Evolutionary conservation across 2,329 filamentous ascomycete species (phyloP), one percentile per base, ranked within the genome.

Genomic region (Paecilomyces sp.): DNA sequence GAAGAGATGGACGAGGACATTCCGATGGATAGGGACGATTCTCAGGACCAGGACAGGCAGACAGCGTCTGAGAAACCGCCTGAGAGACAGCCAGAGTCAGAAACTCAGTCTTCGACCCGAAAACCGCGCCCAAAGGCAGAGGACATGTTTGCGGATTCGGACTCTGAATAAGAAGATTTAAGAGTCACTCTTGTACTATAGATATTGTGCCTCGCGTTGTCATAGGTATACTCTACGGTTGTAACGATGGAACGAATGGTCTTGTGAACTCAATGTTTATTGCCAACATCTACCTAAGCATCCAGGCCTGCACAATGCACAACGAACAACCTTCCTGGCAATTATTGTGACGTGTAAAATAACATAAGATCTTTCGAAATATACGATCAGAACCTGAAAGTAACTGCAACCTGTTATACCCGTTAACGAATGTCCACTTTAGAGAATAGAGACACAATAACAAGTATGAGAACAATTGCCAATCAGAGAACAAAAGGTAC

Each of bases 101-200:
- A 65, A 57, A 64, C 47, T 58, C 67, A 66, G 54, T 74, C 72
- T 62, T 67, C 68, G 61, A 70, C 60, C 69, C 79, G 64, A 79
- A 74, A 83, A 66, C 88, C 84, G 69, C 83, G 88, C 62, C 88
- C 90, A 74, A 86, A 86, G 65, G 90, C 90, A 3, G 89, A 89
- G 65, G 90, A 94, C 70, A 92, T 94, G 90, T 95, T 94, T 83
- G 90, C 88, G 11, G 88, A 89, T 72, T 89, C 88, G 3, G 89
- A 89, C 65, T 82, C 79, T 1, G 79, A 82, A 56, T 77, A 59
- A 74, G 31, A 56, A 57, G 50, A 28, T 55, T 12, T 52, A 57
- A 57, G 52, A 59, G 56, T 47, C 52, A 58, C 15, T 22, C 41
- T 53, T 55, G 60, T 65, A 61, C 60, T 62, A 60, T 62, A 60